Evolutionary conservation across 352 stramenopile genomes (phyloP).

Genomic region (Pythium brassicae): DNA sequence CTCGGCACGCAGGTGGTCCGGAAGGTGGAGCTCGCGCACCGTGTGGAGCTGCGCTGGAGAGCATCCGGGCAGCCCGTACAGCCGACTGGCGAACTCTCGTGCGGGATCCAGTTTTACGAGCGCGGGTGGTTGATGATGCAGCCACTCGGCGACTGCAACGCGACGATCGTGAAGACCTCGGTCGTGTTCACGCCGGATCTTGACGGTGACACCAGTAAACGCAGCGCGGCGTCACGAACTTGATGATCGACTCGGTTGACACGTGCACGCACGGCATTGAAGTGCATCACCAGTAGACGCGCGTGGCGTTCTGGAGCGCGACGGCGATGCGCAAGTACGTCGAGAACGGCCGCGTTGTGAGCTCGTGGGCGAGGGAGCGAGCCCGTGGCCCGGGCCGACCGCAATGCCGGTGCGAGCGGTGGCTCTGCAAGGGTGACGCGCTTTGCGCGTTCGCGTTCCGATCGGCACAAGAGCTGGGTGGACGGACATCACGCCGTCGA

Average conservation of each 20-base stretch:
- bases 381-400: background rate
- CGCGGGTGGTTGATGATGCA: slow-evolving; percentile 9
- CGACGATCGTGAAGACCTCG: slow-evolving; percentile 11
- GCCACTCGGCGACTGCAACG: background rate
- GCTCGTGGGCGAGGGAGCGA: slow-evolving; percentile 8
- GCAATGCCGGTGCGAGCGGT: too few relatives aligned
- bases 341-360: slow-evolving; percentile 13
- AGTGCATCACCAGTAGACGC: slow-evolving; percentile 13
- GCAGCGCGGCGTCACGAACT: slow-evolving; percentile 7
- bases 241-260: slow-evolving; percentile 10
- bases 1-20: slow-evolving; percentile 13
- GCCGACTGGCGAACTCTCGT: background rate
- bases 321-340: slow-evolving; percentile 15
- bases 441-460: slow-evolving; percentile 9
- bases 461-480: slow-evolving; percentile 11
- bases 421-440: background rate
- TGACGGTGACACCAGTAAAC: background rate
- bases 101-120: slow-evolving; percentile 8
- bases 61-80: slow-evolving; percentile 6
- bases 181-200: slow-evolving; percentile 9
- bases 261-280: slow-evolving; percentile 14
- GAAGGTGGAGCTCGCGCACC: background rate
- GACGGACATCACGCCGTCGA: slow-evolving; percentile 11
- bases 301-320: slow-evolving; percentile 12
- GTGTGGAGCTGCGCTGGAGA: slow-evolving; percentile 7